Conservation (phyloP, 306 rosid species). For the Casuarina cunninghamiana region DNA sequence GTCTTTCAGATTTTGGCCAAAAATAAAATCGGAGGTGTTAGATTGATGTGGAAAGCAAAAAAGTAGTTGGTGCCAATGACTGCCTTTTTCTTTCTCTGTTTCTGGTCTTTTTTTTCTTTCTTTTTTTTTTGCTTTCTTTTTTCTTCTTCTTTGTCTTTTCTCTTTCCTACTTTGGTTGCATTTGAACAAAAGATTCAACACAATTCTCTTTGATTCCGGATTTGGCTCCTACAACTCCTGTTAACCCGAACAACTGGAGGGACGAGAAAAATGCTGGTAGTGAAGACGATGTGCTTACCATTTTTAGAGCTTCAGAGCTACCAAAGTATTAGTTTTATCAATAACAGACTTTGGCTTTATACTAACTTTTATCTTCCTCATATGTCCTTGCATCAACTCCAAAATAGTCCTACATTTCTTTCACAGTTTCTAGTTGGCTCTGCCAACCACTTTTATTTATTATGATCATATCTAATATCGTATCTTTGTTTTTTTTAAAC, state of each 20-base stretch:
- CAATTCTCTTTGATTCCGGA: conserved; percentile 50
- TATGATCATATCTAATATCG: background rate
- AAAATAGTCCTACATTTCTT: background rate
- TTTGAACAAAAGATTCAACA: conserved; percentile 47
- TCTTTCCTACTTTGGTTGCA: conserved; percentile 36
- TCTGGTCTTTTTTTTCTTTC: conserved; percentile 12
- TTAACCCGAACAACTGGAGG: conserved; percentile 60
- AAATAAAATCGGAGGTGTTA: conserved; percentile 22
- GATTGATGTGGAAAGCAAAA: conserved; percentile 59
- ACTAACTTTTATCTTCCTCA: background rate
- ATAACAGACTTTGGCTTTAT: background rate
- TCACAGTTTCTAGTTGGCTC: background rate
- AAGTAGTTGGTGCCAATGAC: conserved; percentile 44
- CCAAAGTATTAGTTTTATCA: conserved; percentile 15
- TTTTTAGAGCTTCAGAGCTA: conserved; percentile 37
- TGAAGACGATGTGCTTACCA: conserved; percentile 41
- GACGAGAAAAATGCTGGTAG: conserved; percentile 30
- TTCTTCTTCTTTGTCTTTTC: background rate
- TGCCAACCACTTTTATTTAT: background rate
- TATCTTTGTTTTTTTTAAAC: too few species aligned
- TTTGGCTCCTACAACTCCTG: conserved; percentile 63
- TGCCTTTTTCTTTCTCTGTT: conserved; percentile 34
- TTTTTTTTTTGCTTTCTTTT: background rate
- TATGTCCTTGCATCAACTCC: background rate
- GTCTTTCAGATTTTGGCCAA: conserved; percentile 37